These are phyloP conservation scores for Zygoascus ofunaensis DNA, from an alignment of 805 yeast genomes.

Conservation along the genomic window DNA sequence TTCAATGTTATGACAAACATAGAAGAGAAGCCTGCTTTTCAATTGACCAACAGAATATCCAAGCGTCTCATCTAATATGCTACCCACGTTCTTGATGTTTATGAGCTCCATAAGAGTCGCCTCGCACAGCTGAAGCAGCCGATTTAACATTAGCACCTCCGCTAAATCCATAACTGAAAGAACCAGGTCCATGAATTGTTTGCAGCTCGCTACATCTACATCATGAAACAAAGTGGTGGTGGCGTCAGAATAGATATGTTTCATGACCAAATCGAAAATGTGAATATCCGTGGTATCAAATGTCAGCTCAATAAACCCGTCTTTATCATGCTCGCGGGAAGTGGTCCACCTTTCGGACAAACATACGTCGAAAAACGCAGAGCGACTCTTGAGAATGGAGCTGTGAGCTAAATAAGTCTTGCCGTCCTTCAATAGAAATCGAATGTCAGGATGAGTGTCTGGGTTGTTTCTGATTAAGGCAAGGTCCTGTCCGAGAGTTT, in stretches of 20 bases:
- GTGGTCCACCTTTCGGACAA: slow-evolving; percentile 48
- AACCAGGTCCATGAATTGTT: slow-evolving; percentile 42
- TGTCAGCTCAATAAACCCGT: slow-evolving; percentile 19
- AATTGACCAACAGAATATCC: slow-evolving; percentile 44
- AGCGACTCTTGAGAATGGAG: slow-evolving; percentile 41
- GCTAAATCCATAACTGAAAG: slow-evolving; percentile 52
- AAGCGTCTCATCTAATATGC: slow-evolving; percentile 47
- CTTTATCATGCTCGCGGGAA: slow-evolving; percentile 7
- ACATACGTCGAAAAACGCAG: slow-evolving; percentile 53
- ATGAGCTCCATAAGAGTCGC: slow-evolving; percentile 36
- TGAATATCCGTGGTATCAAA: slow-evolving; percentile 36
- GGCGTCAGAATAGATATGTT: slow-evolving; percentile 48
- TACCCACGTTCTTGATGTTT: slow-evolving; percentile 53
- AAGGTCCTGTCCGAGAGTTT: slow-evolving; percentile 6
- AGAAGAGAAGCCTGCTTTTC: slow-evolving; percentile 56
- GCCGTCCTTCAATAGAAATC: slow-evolving; percentile 40
- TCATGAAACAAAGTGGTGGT: slow-evolving; percentile 26
- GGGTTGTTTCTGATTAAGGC: not conserved
- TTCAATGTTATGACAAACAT: slow-evolving; percentile 56
- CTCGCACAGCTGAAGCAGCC: slow-evolving; percentile 54
- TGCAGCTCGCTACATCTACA: slow-evolving; percentile 10
- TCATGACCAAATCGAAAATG: slow-evolving; percentile 43
- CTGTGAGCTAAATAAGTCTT: slow-evolving; percentile 35
- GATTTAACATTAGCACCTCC: slow-evolving; percentile 54
- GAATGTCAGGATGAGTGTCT: slow-evolving; percentile 31